Evolutionary conservation across 306 rosid genomes (phyloP).

Genomic region (Vigna trinervia): DNA sequence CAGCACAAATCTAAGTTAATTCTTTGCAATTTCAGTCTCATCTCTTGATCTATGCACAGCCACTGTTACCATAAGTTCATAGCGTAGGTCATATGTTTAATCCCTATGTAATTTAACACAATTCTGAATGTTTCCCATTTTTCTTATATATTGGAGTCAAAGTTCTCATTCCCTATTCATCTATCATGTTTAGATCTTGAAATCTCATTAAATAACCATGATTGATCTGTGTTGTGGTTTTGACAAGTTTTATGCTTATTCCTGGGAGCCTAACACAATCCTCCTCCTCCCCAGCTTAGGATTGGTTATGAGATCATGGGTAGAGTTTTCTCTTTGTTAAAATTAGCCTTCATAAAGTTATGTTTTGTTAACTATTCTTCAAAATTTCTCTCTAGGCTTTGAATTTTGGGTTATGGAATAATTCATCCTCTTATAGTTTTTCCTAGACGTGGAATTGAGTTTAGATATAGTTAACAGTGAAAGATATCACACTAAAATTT

Average conservation of each 20-base stretch:
- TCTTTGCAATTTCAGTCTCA: not conserved
- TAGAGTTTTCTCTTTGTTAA: not conserved
- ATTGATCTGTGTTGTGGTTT: not conserved
- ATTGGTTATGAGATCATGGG: not conserved
- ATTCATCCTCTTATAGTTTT: not conserved
- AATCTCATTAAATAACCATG: not conserved
- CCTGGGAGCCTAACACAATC: not conserved
- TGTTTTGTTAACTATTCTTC: not conserved
- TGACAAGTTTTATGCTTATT: not conserved
- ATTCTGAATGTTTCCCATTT: not conserved
- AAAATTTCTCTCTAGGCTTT: not conserved
- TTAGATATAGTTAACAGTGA: not conserved
- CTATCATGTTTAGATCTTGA: not conserved
- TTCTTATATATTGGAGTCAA: not conserved
- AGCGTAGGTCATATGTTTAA: not conserved
- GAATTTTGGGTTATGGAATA: not conserved
- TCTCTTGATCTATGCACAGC: not conserved
- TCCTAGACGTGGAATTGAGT: not conserved
- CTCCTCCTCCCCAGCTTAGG: not conserved
- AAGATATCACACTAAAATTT: not conserved
- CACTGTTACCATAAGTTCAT: not conserved
- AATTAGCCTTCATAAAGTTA: not conserved
- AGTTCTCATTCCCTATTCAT: not conserved
- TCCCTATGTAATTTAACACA: not conserved
- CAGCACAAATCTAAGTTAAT: not conserved